Conservation (phyloP, 208 protist genomes). For the Wallacemonas sp. region DNA sequence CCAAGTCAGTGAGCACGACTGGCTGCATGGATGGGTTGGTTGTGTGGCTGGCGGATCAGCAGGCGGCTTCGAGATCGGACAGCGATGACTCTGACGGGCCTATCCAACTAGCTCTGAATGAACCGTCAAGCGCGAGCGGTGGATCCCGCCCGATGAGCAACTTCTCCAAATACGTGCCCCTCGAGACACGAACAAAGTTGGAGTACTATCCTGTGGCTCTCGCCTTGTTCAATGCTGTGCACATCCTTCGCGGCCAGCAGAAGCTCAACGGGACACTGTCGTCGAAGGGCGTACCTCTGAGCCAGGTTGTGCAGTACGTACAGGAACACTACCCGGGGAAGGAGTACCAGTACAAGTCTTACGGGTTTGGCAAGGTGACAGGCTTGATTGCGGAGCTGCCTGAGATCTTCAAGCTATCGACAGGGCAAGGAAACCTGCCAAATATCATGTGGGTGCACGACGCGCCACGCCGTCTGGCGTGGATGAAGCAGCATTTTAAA, state of each 20-base stretch:
- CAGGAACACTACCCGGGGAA: not conserved
- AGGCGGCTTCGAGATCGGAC: not conserved
- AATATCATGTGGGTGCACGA: not conserved
- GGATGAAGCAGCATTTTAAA: not conserved
- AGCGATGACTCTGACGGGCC: not conserved
- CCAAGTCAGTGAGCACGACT: not conserved
- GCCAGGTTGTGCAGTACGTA: not conserved
- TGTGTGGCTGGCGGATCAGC: not conserved
- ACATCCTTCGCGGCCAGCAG: not conserved
- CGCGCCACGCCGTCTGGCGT: not conserved
- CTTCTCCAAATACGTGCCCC: not conserved
- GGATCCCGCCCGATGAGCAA: not conserved
- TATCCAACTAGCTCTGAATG: too few species aligned
- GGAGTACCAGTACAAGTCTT: slow-evolving; percentile 6
- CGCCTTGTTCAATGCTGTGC: not conserved
- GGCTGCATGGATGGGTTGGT: not conserved
- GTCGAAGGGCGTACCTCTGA: not conserved
- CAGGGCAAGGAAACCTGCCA: not conserved
- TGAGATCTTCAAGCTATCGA: not conserved
- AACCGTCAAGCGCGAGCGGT: too few species aligned
- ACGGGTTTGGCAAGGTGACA: slow-evolving; percentile 1
- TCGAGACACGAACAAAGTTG: not conserved
- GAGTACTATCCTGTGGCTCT: not conserved
- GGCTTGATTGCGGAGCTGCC: not conserved
- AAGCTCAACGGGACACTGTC: not conserved